Evolutionary conservation across 768 basidiomycete species (phyloP), one percentile per base, ranked within the genome.

Genomic region (Termitomyces sp.): DNA sequence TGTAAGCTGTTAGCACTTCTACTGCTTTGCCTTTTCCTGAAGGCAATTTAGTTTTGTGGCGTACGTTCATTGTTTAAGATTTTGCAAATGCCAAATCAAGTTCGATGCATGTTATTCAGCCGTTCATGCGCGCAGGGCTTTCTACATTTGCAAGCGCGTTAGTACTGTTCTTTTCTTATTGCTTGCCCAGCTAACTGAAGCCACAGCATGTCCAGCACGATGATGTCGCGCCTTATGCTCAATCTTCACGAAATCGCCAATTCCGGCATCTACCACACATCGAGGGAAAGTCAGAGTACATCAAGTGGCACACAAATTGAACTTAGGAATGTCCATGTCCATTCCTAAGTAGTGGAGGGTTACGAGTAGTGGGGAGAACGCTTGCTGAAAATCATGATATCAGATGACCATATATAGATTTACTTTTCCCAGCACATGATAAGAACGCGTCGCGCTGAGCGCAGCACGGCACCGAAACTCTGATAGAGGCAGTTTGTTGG

Each of bases 211-310:
- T 60, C 62, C 12, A 35, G 35, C n/a, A 46, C 40, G 39, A 60
- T 63, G 62, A 60, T 63, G 35, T 59, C 55, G 4, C 62, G 58
- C 24, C 49, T 63, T 32, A 60, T 60, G 54, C 54, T 63, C 39
- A 60, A 63, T 36, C 62, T 63, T 42, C 55, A 55, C 3, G 24
- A 63, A 56, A 28, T 7, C 28, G 8, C 32, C 32, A 18, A 33
- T n/a, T 33, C 49, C 8, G 49, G 49, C 8, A 50, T 50, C 9
- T n/a, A 33, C 49, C 12, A 4, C 32, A 50, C 6, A 28, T n/a
- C 32, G 8, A 9, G 9, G 16, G 18, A 33, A 33, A 50, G 18
- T 33, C 9, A 18, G 16, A 49, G 1, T 9, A n/a, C 8, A 50
- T 18, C 28, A 18, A 7, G 28, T 4, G n/a, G 44, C 3, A 8